Evolutionary conservation across 129 eudicot species (phyloP).

Genomic region (Sambucus nigra): DNA sequence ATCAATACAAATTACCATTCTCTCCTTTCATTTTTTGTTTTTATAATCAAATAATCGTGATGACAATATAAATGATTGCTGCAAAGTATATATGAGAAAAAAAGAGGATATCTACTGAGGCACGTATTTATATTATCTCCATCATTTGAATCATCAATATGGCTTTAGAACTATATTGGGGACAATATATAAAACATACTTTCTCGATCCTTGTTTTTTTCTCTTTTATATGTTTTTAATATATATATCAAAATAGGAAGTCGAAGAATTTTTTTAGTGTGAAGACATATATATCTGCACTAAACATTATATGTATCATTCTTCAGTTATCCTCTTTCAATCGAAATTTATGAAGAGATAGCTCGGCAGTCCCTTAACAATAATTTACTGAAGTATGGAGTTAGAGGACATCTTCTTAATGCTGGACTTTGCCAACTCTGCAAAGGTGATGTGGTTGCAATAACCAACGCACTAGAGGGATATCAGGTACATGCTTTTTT

Average conservation of each 20-base stretch:
- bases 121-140: no score
- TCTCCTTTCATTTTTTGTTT: no score
- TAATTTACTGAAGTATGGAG: slow-evolving; percentile 44
- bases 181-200: no score
- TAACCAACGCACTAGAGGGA: slow-evolving; percentile 43
- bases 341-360: slow-evolving; percentile 42
- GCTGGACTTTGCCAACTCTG: slow-evolving; percentile 56
- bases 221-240: background rate
- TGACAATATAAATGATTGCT: no score
- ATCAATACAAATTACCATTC: no score
- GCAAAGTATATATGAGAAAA: no score
- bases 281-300: background rate
- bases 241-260: background rate
- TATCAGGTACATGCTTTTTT: slow-evolving; percentile 27
- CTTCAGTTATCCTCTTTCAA: slow-evolving; percentile 12
- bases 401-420: slow-evolving; percentile 48
- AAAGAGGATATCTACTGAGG: no score
- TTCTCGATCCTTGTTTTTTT: background rate
- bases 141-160: no score
- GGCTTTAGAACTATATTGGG: no score
- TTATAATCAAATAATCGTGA: no score
- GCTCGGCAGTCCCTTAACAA: slow-evolving; percentile 43
- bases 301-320: background rate
- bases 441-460: slow-evolving; percentile 38
- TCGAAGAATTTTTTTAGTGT: no score